Evolutionary conservation across 2,329 filamentous ascomycete species (phyloP).

Genomic region (Aspergillus persii): DNA sequence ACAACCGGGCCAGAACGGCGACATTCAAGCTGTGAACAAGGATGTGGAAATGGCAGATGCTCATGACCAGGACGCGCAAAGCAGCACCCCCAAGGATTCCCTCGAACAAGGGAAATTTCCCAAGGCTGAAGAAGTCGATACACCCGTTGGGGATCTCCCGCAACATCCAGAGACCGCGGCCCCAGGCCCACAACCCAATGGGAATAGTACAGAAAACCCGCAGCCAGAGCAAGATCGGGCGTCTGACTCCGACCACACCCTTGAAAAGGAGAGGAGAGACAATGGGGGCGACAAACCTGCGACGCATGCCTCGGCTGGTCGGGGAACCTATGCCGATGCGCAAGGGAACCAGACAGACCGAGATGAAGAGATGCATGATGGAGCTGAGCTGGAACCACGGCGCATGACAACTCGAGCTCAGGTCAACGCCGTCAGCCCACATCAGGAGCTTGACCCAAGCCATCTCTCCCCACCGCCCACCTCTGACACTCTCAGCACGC

Average conservation of each 20-base stretch:
- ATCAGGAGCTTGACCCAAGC: constrained; percentile 25
- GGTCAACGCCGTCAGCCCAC: constrained; percentile 35
- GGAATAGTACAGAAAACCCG: constrained; percentile 6
- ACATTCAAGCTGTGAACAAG: constrained; percentile 10
- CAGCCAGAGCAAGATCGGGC: constrained; percentile 4
- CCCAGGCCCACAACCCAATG: constrained; percentile 15
- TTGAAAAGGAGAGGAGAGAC: constrained; percentile 13
- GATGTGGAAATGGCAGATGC: constrained; percentile 37
- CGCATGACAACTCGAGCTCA: constrained; percentile 49
- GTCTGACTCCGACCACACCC: constrained; percentile 8
- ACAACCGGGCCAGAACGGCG: constrained; percentile 12
- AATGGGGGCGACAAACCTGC: constrained; percentile 14
- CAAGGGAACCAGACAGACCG: constrained; percentile 25
- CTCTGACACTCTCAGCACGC: constrained; percentile 29
- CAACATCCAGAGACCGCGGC: constrained; percentile 27
- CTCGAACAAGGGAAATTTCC: constrained; percentile 20
- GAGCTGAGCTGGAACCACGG: constrained; percentile 40
- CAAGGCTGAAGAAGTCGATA: constrained; percentile 38
- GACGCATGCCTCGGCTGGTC: not conserved
- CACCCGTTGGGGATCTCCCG: constrained; percentile 32
- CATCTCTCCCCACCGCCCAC: constrained; percentile 24
- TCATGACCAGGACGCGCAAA: constrained; percentile 14
- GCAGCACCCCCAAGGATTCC: constrained; percentile 1
- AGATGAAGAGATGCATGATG: constrained; percentile 35
- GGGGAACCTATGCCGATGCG: constrained; percentile 8